A percentile compares a stretch with the other conserved stretches of the same genome.
Evolutionary conservation across 2,329 filamentous ascomycete genomes (phyloP).

Genomic region (Pyricularia sp.): DNA sequence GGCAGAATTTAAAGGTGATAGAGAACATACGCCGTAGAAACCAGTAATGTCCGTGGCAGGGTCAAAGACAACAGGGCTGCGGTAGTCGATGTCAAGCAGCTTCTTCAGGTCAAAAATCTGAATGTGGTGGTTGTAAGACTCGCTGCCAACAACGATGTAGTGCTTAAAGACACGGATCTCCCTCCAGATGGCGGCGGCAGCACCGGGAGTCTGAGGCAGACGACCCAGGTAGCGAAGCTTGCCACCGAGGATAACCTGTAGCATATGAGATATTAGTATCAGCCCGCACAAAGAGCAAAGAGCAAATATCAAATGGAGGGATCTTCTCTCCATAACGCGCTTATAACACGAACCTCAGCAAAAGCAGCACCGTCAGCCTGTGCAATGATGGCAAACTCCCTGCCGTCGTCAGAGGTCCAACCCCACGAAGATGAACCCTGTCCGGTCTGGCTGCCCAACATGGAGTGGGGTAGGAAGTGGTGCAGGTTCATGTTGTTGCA

Average conservation of each 20-base stretch:
- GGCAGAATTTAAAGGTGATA: neutral
- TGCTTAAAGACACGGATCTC: slow-evolving; percentile 32
- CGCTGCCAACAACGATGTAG: slow-evolving; percentile 24
- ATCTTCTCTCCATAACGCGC: neutral
- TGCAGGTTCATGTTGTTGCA: slow-evolving; percentile 4
- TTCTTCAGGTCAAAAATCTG: slow-evolving; percentile 52
- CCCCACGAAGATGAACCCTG: slow-evolving; percentile 15
- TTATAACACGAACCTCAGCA: slow-evolving; percentile 21
- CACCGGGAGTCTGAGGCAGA: slow-evolving; percentile 26
- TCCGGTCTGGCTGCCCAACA: slow-evolving; percentile 1
- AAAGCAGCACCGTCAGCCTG: slow-evolving; percentile 42
- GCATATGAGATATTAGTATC: neutral
- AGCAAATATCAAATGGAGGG: neutral
- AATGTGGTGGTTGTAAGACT: slow-evolving; percentile 37
- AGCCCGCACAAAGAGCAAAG: neutral
- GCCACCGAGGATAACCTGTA: slow-evolving; percentile 28
- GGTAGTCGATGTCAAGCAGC: slow-evolving; percentile 16
- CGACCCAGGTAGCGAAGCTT: slow-evolving; percentile 39
- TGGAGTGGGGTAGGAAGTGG: slow-evolving; percentile 4
- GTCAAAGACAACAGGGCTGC: neutral
- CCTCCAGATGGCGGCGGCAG: slow-evolving; percentile 24
- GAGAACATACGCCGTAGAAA: neutral
- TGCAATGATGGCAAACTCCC: slow-evolving; percentile 40
- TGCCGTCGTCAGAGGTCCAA: slow-evolving; percentile 36
- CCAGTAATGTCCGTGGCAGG: neutral